Evolutionary conservation across 2,329 filamentous ascomycete genomes (phyloP).

Genomic region (Colletotrichum gloeosporioides): DNA sequence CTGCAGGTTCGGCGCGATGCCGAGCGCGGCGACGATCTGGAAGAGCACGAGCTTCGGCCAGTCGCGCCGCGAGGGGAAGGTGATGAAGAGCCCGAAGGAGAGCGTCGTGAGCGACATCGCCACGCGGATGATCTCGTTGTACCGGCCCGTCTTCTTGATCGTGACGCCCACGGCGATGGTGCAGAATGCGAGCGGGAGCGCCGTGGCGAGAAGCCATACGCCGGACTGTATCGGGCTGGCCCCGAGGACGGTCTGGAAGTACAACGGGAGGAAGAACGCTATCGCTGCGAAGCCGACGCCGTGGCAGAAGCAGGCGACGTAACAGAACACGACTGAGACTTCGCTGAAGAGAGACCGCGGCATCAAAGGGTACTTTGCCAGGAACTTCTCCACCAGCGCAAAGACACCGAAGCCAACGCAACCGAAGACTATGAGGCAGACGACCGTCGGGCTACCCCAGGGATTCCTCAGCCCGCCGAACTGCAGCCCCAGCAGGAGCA

Average conservation of each 20-base stretch:
- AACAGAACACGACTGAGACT: conserved; percentile 68
- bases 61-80: conserved; percentile 61
- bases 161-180: conserved; percentile 63
- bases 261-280: conserved; percentile 83
- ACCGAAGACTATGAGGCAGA: conserved; percentile 81
- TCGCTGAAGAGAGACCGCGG: conserved; percentile 74
- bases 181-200: conserved; percentile 68
- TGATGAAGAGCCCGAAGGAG: conserved; percentile 68
- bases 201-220: conserved; percentile 75
- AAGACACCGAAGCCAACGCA: conserved; percentile 68
- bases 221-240: conserved; percentile 74
- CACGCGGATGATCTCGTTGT: conserved; percentile 63
- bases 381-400: conserved; percentile 72
- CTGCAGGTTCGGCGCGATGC: conserved; percentile 74
- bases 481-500: conserved; percentile 86
- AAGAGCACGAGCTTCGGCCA: conserved; percentile 64
- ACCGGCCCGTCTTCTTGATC: conserved; percentile 71
- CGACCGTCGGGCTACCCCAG: conserved; percentile 76
- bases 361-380: conserved; percentile 80
- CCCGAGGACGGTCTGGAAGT: conserved; percentile 79
- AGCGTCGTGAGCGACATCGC: conserved; percentile 66
- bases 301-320: conserved; percentile 74
- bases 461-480: conserved; percentile 79
- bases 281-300: conserved; percentile 79
- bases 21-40: conserved; percentile 68